These are phyloP conservation scores for Sugiyamaella neomexicana DNA, from an alignment of 1,139 yeast species.

Conservation along the genomic window DNA sequence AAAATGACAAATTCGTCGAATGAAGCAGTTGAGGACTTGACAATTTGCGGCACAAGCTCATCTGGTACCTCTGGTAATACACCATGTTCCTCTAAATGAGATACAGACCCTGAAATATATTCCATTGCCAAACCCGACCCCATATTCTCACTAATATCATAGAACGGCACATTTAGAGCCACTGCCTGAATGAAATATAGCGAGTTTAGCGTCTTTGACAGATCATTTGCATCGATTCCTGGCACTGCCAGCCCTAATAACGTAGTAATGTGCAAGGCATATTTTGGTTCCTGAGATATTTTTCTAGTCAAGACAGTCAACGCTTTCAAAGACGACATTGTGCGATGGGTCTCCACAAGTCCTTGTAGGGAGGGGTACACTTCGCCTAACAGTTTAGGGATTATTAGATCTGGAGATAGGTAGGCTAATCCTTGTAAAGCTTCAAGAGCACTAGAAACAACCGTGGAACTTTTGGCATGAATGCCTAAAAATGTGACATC, in stretches of 20 bases:
- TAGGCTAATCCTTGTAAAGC: slow-evolving; percentile 65
- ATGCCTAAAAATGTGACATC: slow-evolving; percentile 70
- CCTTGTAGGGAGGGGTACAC: slow-evolving; percentile 80
- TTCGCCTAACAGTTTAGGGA: slow-evolving; percentile 69
- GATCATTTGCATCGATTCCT: slow-evolving; percentile 88
- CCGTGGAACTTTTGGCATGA: slow-evolving; percentile 67
- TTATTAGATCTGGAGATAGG: slow-evolving; percentile 58
- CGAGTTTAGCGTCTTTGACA: slow-evolving; percentile 68
- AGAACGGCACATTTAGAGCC: slow-evolving; percentile 71
- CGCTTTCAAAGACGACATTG: slow-evolving; percentile 68
- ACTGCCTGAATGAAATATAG: slow-evolving; percentile 70
- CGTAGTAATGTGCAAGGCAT: slow-evolving; percentile 76
- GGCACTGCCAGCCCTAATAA: slow-evolving; percentile 68
- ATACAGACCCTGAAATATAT: slow-evolving; percentile 56
- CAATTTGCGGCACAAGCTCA: slow-evolving; percentile 52
- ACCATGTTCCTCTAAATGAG: slow-evolving; percentile 35
- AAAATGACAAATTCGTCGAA: slow-evolving; percentile 62
- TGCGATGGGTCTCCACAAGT: slow-evolving; percentile 79
- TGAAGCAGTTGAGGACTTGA: slow-evolving; percentile 71
- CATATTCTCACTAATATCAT: slow-evolving; percentile 35
- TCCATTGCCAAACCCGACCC: slow-evolving; percentile 63
- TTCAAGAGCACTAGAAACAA: slow-evolving; percentile 60
- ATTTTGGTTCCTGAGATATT: slow-evolving; percentile 64
- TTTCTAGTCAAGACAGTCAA: slow-evolving; percentile 66
- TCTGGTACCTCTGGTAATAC: slow-evolving; percentile 42